Evolutionary conservation across 2,329 filamentous ascomycete genomes (phyloP).

Genomic region (Calonectria pauciramosa): DNA sequence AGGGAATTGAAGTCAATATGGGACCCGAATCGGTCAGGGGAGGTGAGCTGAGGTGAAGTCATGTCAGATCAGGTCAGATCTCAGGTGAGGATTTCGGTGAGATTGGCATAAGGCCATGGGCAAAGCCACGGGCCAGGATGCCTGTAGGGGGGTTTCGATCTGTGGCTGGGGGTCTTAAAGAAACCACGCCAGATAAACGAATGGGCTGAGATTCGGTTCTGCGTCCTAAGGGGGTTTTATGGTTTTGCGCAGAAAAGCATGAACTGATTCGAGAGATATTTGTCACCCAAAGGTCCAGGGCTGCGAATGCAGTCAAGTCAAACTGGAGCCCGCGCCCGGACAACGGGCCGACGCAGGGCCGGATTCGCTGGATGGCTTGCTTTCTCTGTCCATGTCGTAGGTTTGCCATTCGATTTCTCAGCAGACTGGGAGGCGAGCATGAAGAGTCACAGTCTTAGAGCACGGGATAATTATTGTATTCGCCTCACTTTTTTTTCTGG

Average conservation of each 20-base stretch:
- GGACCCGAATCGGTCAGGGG: conserved; percentile 36
- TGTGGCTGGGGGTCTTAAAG: not conserved
- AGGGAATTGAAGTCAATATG: conserved; percentile 22
- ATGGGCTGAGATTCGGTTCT: conserved; percentile 15
- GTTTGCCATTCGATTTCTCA: conserved; percentile 23
- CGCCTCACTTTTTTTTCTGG: conserved; percentile 13
- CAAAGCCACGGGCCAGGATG: conserved; percentile 12
- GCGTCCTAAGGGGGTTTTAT: not conserved
- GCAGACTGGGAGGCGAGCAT: conserved; percentile 1
- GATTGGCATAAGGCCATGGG: conserved; percentile 41
- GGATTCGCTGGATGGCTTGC: conserved; percentile 30
- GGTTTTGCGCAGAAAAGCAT: conserved; percentile 18
- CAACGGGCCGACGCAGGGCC: conserved; percentile 41
- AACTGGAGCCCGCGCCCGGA: conserved; percentile 40
- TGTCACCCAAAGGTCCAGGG: conserved; percentile 12
- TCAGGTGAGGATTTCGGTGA: conserved; percentile 46
- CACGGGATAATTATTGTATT: conserved; percentile 4
- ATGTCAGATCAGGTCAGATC: conserved; percentile 39
- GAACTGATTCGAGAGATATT: conserved; percentile 21
- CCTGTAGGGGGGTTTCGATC: conserved; percentile 1
- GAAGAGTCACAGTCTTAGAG: conserved; percentile 21
- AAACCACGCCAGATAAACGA: conserved; percentile 33
- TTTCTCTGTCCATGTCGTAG: not conserved
- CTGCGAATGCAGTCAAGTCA: conserved; percentile 44
- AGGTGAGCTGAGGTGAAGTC: conserved; percentile 39